Percentiles rank a stretch among this genome's conserved stretches.
phyloP scores from a whole-genome alignment of 2,329 filamentous ascomycete genomes.

The Neonectria sp. region DNA sequence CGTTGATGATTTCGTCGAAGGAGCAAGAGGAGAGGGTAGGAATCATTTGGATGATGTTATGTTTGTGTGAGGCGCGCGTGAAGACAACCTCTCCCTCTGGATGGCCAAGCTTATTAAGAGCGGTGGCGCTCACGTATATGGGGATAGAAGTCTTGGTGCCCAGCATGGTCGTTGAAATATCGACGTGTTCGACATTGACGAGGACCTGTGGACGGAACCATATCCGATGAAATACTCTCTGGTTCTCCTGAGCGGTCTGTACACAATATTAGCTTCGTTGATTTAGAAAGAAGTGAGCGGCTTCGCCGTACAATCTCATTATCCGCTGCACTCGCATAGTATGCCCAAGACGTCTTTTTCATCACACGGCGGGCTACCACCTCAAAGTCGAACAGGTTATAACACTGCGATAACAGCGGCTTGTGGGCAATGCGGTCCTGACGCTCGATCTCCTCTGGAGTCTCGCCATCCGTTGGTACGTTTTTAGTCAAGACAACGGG shows the following conservation, averaged over 20 bases:
- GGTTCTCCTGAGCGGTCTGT: slow-evolving; percentile 95
- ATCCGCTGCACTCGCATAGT: slow-evolving; percentile 91
- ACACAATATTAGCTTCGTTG: slow-evolving; percentile 6
- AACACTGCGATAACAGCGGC: slow-evolving; percentile 88
- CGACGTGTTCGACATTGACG: slow-evolving; percentile 89
- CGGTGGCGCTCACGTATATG: slow-evolving; percentile 97
- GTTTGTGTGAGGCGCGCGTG: slow-evolving; percentile 85
- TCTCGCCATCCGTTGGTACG: slow-evolving; percentile 77
- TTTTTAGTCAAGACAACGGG: slow-evolving; percentile 90
- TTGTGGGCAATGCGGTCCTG: slow-evolving; percentile 81
- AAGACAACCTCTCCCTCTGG: slow-evolving; percentile 94
- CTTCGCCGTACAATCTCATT: slow-evolving; percentile 58
- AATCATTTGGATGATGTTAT: slow-evolving; percentile 98
- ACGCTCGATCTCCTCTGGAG: slow-evolving; percentile 72
- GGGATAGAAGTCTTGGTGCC: slow-evolving; percentile 87
- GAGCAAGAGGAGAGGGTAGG: slow-evolving; percentile 96
- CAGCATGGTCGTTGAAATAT: slow-evolving; percentile 95
- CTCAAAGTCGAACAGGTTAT: slow-evolving; percentile 97
- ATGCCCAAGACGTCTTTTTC: slow-evolving; percentile 98
- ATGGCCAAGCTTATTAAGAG: slow-evolving; percentile 93
- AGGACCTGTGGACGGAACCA: slow-evolving; percentile 94
- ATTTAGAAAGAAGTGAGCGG: neutral
- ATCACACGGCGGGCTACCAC: slow-evolving; percentile 90
- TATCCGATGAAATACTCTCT: slow-evolving; percentile 95
- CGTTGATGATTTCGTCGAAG: slow-evolving; percentile 97